Base-by-base conservation (phyloP, 306 rosid genomes). In the Prunus salicina region DNA sequence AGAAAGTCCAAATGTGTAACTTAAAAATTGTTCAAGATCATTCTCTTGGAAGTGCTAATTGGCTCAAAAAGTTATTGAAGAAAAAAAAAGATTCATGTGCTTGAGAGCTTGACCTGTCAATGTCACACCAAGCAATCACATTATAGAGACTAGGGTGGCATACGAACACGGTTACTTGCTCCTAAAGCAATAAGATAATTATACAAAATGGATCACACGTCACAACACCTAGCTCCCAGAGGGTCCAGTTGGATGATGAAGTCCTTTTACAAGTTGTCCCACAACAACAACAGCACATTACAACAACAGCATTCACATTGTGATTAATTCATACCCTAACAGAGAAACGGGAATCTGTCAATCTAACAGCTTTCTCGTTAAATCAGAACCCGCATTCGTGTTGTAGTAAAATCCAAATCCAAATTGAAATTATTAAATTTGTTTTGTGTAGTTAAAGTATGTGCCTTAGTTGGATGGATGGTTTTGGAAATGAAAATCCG, bases 201-300 rank as follows among this genome's bases (percentile, higher is more conserved):
- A 6, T n/a, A 60, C 19, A 61, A 60, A 46, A 45, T 73, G 69
- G 77, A 3, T 73, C 69, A 45, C 69, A 73, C 47, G 69, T 60
- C 77, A 60, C 43, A 63, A 60, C 77, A 73, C 57, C 50, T 34
- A 18, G 6, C 27, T 50, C 73, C 73, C 16, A 49, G 16, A 61
- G 34, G 34, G 58, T 52, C 45, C 22, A 16, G 56, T 51, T 51
- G 19, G 57, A 14, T 20, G 25, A 56, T 19, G 9, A 56, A 9
- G 3, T 9, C 28, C 50, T 45, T 30, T 71, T 51, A 71, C 75
- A 15, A 14, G 76, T 60, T 56, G 66, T 72, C 66, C 6, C 66
- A 72, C 73, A n/a, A 34, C 51, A 65, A 46, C 67, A 65, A 46
- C 67, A 51, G 15, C 14, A 15, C 45, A 28, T 14, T 5, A 38